Evolutionary conservation across 108 stramenopile genomes (phyloP), one percentile per base, ranked within the genome.

Genomic region (Parietichytrium sp.): DNA sequence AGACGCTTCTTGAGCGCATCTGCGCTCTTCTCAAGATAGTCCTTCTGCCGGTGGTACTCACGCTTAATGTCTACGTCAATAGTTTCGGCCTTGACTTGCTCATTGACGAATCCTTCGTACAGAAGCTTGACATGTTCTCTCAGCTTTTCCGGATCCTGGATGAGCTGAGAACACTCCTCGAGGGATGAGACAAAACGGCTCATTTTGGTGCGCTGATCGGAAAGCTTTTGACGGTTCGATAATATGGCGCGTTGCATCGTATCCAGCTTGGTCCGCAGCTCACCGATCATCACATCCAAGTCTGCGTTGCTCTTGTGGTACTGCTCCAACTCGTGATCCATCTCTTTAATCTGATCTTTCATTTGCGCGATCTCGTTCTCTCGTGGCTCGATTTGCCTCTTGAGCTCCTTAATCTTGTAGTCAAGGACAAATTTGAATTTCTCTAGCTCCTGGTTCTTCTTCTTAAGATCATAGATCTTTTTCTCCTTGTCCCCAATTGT

Each of bases 351-450:
- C 86, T 90, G 89, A 49, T 52, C 84, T 42, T 83, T 86, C 91
- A 91, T 90, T 54, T 86, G 85, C 47, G 78, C 79, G 54, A 91
- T 91, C 49, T 91, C 91, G 55, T 85, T 89, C 53, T 91, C 87
- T 15, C 91, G 84, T 20, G 91, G 91, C 82, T 85, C 87, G 55
- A 91, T 90, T 84, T 90, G 91, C 29, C 88, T 80, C 85, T 89
- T 86, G 38, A 91, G 87, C 86, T 91, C 91, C 79, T 90, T 89
- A 83, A 91, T 91, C 89, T 91, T 91, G 87, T 91, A 91, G 80
- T 91, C 90, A 51, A 91, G 86, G n/a, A 91, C 91, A 55, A 91
- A 91, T 81, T 90, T 90, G 87, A 91, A 91, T 86, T 91, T 91
- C 78, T 91, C 91, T 45, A 91, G 85, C 86, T 91, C 90, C 88